A percentile compares a stretch with the other conserved stretches of the same genome.
Evolutionary conservation across 2,329 filamentous ascomycete genomes (phyloP).

Genomic region (Phialophora verrucosa): DNA sequence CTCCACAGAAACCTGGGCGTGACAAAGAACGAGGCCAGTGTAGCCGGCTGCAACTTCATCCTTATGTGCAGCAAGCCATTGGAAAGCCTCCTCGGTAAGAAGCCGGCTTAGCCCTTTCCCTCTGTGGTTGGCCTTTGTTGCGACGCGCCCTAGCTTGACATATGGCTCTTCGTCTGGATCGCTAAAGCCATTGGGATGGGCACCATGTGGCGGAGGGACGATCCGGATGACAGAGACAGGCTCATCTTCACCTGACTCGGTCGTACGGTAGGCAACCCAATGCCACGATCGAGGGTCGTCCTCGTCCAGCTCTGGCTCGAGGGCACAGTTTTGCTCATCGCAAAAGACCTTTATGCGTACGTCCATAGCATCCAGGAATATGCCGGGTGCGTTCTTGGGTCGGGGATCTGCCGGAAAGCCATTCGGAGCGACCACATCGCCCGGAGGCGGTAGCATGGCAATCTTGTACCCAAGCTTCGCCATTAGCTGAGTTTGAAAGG

Average conservation of each 20-base stretch:
- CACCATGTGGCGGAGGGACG: slow-evolving; percentile 77
- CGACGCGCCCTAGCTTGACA: slow-evolving; percentile 79
- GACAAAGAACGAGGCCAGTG: slow-evolving; percentile 76
- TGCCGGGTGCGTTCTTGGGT: slow-evolving; percentile 46
- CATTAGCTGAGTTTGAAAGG: slow-evolving; percentile 3
- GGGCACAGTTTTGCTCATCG: slow-evolving; percentile 61
- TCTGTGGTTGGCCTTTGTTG: slow-evolving; percentile 70
- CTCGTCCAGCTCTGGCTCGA: slow-evolving; percentile 76
- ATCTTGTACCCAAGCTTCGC: slow-evolving; percentile 12
- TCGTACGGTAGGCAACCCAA: slow-evolving; percentile 77
- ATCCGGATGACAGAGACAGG: slow-evolving; percentile 79
- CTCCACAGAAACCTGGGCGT: slow-evolving; percentile 74
- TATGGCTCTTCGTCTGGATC: slow-evolving; percentile 66
- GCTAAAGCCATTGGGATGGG: slow-evolving; percentile 55
- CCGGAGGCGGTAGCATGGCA: slow-evolving; percentile 34
- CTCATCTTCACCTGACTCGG: slow-evolving; percentile 41
- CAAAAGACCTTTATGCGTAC: slow-evolving; percentile 64
- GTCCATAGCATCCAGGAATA: slow-evolving; percentile 66
- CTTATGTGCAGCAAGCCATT: slow-evolving; percentile 69
- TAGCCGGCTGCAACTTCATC: slow-evolving; percentile 59
- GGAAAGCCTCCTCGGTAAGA: slow-evolving; percentile 69
- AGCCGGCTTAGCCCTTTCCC: slow-evolving; percentile 67
- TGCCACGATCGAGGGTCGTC: slow-evolving; percentile 83
- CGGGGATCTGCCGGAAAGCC: slow-evolving; percentile 37
- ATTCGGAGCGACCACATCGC: slow-evolving; percentile 33